Percentiles rank a stretch among this genome's conserved stretches.
Evolutionary conservation across 306 rosid species (phyloP).

Genomic region (Pterocarpus santalinus): DNA sequence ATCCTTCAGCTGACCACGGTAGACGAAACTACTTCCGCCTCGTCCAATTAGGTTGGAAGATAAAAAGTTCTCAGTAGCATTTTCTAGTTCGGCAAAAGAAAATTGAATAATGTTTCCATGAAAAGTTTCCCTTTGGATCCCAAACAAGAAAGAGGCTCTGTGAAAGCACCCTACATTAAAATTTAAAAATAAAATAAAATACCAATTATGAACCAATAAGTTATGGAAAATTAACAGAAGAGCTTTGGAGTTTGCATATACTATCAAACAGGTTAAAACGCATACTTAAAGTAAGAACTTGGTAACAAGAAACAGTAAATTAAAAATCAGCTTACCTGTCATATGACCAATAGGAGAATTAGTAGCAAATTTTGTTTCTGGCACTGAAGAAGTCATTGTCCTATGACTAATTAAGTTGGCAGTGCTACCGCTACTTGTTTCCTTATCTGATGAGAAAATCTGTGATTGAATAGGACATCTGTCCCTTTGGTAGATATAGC

Average conservation of each 20-base stretch:
- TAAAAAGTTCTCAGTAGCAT: conserved; percentile 81
- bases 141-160: conserved; percentile 69
- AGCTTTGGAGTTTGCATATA: conserved; percentile 10
- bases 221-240: conserved; percentile 21
- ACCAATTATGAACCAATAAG: conserved; percentile 24
- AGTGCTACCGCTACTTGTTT: conserved; percentile 79
- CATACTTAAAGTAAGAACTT: neutral
- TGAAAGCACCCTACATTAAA: conserved; percentile 78
- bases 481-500: conserved; percentile 71
- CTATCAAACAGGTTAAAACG: neutral
- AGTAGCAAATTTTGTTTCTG: conserved; percentile 59
- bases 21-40: conserved; percentile 96
- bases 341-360: conserved; percentile 62
- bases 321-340: conserved; percentile 57
- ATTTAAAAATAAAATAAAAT: conserved; percentile 18
- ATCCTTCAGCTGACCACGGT: conserved; percentile 79
- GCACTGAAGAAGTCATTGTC: conserved; percentile 58
- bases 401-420: conserved; percentile 76
- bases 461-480: conserved; percentile 61
- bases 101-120: conserved; percentile 77
- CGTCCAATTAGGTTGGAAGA: conserved; percentile 84
- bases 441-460: conserved; percentile 70
- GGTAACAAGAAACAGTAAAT: conserved; percentile 6
- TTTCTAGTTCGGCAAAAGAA: conserved; percentile 84
- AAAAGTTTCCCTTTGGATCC: conserved; percentile 61